Base-by-base conservation (phyloP, 2,329 filamentous ascomycete species). In the Epichloe scottii region DNA sequence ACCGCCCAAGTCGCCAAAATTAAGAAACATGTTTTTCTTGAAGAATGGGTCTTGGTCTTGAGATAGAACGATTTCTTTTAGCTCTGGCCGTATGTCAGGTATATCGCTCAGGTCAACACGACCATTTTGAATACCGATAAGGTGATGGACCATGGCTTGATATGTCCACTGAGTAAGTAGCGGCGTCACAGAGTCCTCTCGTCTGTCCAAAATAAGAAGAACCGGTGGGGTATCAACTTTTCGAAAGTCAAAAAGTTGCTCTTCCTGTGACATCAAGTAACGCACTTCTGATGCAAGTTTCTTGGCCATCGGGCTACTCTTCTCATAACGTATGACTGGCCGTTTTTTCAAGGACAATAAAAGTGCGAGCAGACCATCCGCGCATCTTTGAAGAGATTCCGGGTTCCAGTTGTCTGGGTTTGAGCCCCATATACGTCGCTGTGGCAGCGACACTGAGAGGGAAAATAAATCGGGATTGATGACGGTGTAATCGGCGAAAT, bases 1-100 rank as follows among this genome's bases (percentile, higher is more conserved):
- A 40, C 91, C 87, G 11, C 93, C 90, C 5, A 98, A 76, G 58
- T 97, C 90, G 50, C 91, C 90, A 66, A 97, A 98, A 65, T 97
- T 97, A 61, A 95, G 79, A 59, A 90, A 97, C 90, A 97, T 97
- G 68, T 97, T 97, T 72, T 96, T 96, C 69, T 78, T 96, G 73
- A 98, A 98, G 71, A 98, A 98, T 0, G 93, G 90, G 62, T 98
- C 93, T 68, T 98, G 93, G 56, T 98, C 93, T 67, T 93, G 90
- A 1, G 91, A 95, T 37, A 98, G 71, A 3, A 97, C 90, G 52
- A 98, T 93, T 68, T 98, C 93, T 62, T 85, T 90, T 50, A 96
- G 74, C 65, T 96, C 91, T 1, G 88, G 85, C 15, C 87, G 77
- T 51, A 94, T 81, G 50, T 95, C 89, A 12, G 87, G 87, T 0